A percentile compares a stretch with the other conserved stretches of the same genome.
phyloP scores from a whole-genome alignment of 495 filamentous ascomycete species.

The Penicillium diatomitis region DNA sequence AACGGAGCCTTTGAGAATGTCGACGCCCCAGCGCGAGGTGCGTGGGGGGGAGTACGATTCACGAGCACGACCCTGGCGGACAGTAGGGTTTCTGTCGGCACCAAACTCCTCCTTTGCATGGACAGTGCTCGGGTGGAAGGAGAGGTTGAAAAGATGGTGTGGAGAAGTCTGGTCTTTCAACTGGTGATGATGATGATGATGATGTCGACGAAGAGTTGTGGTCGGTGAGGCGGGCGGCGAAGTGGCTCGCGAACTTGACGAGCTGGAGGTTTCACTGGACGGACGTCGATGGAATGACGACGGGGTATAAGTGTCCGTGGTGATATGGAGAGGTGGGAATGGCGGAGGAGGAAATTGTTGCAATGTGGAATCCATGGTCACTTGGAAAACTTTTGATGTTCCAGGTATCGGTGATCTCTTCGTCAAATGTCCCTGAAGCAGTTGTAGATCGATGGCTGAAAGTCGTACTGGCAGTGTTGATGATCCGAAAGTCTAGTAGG shows the following conservation, averaged over 20 bases:
- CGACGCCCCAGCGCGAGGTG: slow-evolving; percentile 13
- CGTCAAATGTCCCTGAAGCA: too few relatives aligned
- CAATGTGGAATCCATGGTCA: slow-evolving; percentile 2
- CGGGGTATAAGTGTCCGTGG: background rate
- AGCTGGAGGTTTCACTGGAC: slow-evolving; percentile 12
- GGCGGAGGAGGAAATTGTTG: slow-evolving; percentile 9
- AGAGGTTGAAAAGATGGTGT: slow-evolving; percentile 21
- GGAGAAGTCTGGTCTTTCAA: slow-evolving; percentile 1
- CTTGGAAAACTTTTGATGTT: too few relatives aligned
- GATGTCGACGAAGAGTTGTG: slow-evolving; percentile 1
- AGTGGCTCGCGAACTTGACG: slow-evolving; percentile 13
- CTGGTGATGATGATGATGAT: slow-evolving; percentile 10
- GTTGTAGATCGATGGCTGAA: too few relatives aligned
- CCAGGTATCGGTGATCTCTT: too few relatives aligned
- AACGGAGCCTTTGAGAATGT: slow-evolving; percentile 20
- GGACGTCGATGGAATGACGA: background rate
- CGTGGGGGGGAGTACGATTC: slow-evolving; percentile 10
- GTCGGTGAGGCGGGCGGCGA: slow-evolving; percentile 18
- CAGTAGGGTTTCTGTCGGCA: slow-evolving; percentile 9
- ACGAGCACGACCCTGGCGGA: slow-evolving; percentile 16
- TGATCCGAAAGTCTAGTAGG: too few relatives aligned
- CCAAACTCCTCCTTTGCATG: too few relatives aligned
- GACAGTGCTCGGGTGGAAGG: slow-evolving; percentile 15
- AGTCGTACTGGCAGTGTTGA: too few relatives aligned
- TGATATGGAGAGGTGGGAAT: slow-evolving; percentile 9